These are phyloP conservation scores for Penstemon davidsonii DNA, from an alignment of 257 asterid species.

Conservation along the genomic window DNA sequence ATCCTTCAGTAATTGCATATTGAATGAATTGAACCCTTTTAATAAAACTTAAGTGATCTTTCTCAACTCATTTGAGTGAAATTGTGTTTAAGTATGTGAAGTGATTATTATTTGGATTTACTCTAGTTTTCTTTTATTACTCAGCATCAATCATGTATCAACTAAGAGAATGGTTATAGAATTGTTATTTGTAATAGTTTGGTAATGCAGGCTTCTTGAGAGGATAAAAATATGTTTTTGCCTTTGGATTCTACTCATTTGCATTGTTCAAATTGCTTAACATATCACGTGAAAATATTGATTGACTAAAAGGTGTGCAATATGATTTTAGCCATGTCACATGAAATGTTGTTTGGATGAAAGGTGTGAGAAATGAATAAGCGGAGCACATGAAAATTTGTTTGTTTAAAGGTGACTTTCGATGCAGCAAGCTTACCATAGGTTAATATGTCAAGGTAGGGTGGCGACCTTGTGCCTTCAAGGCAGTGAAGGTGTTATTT, in stretches of 20 bases:
- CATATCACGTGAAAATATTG: constrained; percentile 9
- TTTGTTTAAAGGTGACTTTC: not conserved
- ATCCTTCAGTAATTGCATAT: too few relatives aligned
- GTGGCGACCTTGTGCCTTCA: constrained; percentile 70
- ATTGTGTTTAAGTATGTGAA: not conserved
- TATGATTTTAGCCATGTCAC: not conserved
- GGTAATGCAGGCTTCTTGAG: constrained; percentile 12
- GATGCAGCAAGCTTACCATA: constrained; percentile 29
- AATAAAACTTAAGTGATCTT: too few relatives aligned
- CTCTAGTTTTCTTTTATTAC: not conserved
- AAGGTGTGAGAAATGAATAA: too few relatives aligned
- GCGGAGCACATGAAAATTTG: too few relatives aligned
- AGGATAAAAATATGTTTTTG: not conserved
- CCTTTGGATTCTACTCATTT: constrained; percentile 19
- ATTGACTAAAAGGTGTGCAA: constrained; percentile 7
- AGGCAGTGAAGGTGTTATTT: constrained; percentile 57
- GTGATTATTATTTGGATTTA: not conserved
- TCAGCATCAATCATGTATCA: not conserved
- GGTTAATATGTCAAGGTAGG: constrained; percentile 47
- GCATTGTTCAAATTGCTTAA: not conserved
- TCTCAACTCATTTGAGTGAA: not conserved
- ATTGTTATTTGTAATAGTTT: constrained; percentile 11
- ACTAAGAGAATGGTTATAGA: constrained; percentile 2
- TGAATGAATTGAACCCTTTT: too few relatives aligned
- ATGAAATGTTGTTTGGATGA: too few relatives aligned